A percentile compares a stretch with the other conserved stretches of the same genome.
phyloP scores from a whole-genome alignment of 345 rosid species.

The Ceriops zippeliana region DNA sequence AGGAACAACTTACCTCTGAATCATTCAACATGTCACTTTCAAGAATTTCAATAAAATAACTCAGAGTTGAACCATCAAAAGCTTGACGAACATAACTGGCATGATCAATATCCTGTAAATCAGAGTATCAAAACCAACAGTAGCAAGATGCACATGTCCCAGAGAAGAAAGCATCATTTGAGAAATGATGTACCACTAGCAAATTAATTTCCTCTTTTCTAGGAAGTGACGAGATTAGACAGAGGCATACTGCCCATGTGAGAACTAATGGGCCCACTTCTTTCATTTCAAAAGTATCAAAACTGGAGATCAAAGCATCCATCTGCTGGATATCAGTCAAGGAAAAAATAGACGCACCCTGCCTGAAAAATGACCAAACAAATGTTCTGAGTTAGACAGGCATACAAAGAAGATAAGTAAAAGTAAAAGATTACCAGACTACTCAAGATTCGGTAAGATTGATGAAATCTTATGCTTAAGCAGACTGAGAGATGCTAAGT shows the following conservation, averaged over 20 bases:
- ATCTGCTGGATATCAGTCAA: slow-evolving; percentile 74
- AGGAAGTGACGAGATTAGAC: slow-evolving; percentile 78
- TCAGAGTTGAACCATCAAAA: slow-evolving; percentile 70
- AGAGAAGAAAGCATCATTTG: slow-evolving; percentile 6
- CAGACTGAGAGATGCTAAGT: neutral
- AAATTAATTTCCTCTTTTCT: slow-evolving; percentile 56
- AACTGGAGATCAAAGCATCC: slow-evolving; percentile 74
- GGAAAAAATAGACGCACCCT: slow-evolving; percentile 54
- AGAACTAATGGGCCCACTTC: slow-evolving; percentile 75
- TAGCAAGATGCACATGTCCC: slow-evolving; percentile 14
- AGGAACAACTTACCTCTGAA: slow-evolving; percentile 57
- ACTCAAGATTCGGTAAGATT: neutral
- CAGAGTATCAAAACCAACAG: slow-evolving; percentile 10
- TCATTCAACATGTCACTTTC: slow-evolving; percentile 62
- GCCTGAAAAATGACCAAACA: slow-evolving; percentile 44
- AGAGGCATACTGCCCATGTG: slow-evolving; percentile 91
- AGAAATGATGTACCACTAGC: slow-evolving; percentile 50
- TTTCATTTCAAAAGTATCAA: slow-evolving; percentile 54
- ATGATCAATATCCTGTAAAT: slow-evolving; percentile 78
- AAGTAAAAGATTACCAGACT: neutral
- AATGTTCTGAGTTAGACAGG: slow-evolving; percentile 16
- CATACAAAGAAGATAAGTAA: slow-evolving; percentile 2
- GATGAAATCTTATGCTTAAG: neutral
- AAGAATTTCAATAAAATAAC: slow-evolving; percentile 66
- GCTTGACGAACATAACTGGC: slow-evolving; percentile 83